These are phyloP conservation scores for Hemileccinum rubropunctum DNA, from an alignment of 768 basidiomycete species.

Conservation along the genomic window DNA sequence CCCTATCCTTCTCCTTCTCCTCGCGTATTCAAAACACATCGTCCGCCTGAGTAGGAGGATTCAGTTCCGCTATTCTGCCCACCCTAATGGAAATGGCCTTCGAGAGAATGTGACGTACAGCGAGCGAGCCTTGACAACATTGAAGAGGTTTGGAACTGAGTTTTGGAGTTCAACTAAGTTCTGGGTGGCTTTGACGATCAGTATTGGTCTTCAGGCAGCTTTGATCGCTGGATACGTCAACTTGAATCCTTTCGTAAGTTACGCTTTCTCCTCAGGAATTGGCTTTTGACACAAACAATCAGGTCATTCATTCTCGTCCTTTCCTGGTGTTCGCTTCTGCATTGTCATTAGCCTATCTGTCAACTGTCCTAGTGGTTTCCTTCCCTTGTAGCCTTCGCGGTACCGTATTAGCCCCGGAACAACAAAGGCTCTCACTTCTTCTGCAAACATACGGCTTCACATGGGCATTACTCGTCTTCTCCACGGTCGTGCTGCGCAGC, in stretches of 20 bases:
- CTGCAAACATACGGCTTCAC: constrained; percentile 55
- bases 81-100: background rate
- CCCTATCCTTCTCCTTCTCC: constrained; percentile 49
- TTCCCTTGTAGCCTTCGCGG: constrained; percentile 30
- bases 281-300: background rate
- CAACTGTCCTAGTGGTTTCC: constrained; percentile 40
- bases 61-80: constrained; percentile 9
- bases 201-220: constrained; percentile 43
- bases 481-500: constrained; percentile 44
- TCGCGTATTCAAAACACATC: constrained; percentile 38
- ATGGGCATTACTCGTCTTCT: constrained; percentile 54
- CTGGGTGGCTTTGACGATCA: constrained; percentile 54
- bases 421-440: constrained; percentile 50
- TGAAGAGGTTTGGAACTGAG: constrained; percentile 26
- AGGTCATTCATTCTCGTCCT: constrained; percentile 63
- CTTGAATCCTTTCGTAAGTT: constrained; percentile 63
- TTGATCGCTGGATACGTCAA: constrained; percentile 48
- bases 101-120: constrained; percentile 6
- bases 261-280: background rate
- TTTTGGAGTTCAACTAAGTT: constrained; percentile 57
- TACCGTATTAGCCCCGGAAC: constrained; percentile 28
- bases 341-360: constrained; percentile 50
- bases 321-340: constrained; percentile 50
- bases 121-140: constrained; percentile 20
- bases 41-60: constrained; percentile 18